Percentiles rank a stretch among this genome's conserved stretches.
These are phyloP conservation scores for Pseudocercospora macadamiae DNA, from an alignment of 2,329 filamentous ascomycete species.

Conservation along the genomic window DNA sequence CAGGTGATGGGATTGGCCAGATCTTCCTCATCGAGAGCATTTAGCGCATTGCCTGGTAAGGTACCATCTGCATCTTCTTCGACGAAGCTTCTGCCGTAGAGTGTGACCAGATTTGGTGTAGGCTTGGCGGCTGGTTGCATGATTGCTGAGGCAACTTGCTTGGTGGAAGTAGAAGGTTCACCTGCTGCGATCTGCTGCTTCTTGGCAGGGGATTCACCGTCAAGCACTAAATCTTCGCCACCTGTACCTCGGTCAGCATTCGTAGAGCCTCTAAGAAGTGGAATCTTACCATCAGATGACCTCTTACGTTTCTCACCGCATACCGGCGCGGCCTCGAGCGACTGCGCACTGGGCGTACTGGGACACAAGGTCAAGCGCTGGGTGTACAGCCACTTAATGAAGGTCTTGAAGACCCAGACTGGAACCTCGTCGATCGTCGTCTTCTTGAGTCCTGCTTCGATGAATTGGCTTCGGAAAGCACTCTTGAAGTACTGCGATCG, in stretches of 20 bases:
- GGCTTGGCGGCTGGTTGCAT: not conserved
- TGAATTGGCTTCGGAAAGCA: not conserved
- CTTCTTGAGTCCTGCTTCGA: not conserved
- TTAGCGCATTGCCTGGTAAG: not conserved
- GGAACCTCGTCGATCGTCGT: constrained; percentile 10
- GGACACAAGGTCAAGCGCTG: constrained; percentile 1
- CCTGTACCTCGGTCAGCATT: not conserved
- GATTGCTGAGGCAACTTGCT: too few relatives aligned
- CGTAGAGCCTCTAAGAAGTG: not conserved
- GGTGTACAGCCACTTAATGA: constrained; percentile 21
- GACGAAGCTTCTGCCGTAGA: not conserved
- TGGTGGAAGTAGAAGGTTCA: not conserved
- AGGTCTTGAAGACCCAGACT: constrained; percentile 16
- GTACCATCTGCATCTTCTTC: not conserved
- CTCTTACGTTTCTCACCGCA: not conserved
- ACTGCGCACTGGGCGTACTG: not conserved
- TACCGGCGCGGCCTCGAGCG: too few relatives aligned
- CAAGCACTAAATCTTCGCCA: not conserved
- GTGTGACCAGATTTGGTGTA: not conserved
- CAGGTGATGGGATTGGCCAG: constrained; percentile 15
- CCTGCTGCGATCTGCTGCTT: not conserved
- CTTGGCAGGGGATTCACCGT: not conserved
- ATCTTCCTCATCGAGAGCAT: not conserved
- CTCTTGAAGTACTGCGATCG: constrained; percentile 2
- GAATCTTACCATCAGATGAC: not conserved